Evolutionary conservation across 1,139 yeast genomes (phyloP).

Genomic region (Taphrina wiesneri): DNA sequence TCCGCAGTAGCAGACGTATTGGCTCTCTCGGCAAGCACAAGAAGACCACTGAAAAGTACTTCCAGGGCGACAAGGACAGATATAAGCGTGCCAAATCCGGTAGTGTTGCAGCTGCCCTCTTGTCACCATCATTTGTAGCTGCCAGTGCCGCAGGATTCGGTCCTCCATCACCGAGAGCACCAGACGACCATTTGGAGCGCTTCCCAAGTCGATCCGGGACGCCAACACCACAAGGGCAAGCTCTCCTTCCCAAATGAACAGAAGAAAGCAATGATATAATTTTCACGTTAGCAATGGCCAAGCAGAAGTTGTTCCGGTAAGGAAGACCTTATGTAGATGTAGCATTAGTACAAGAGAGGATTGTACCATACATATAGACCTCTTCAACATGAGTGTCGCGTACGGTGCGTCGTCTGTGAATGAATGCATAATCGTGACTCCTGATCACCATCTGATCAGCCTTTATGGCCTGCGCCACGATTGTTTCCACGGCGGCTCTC

Average conservation of each 20-base stretch:
- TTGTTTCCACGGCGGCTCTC: background rate
- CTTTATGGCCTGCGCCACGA: background rate
- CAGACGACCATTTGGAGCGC: background rate
- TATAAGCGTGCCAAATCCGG: constrained; percentile 32
- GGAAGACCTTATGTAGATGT: background rate
- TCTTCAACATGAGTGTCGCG: too few species aligned
- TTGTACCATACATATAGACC: too few species aligned
- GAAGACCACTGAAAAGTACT: constrained; percentile 26
- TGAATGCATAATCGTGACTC: too few species aligned
- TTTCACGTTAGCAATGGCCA: background rate
- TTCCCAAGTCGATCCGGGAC: background rate
- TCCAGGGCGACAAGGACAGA: constrained; percentile 30
- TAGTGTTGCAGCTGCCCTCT: constrained; percentile 31
- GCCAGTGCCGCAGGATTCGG: constrained; percentile 32
- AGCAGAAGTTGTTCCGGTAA: too few species aligned
- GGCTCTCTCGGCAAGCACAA: constrained; percentile 27
- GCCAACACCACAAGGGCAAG: background rate
- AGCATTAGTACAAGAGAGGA: background rate
- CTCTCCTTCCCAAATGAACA: background rate
- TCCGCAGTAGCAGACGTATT: constrained; percentile 48
- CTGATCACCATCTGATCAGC: background rate
- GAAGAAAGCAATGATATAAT: background rate
- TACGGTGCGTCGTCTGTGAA: too few species aligned
- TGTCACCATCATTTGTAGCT: constrained; percentile 30
- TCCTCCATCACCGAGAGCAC: constrained; percentile 19